Percentiles rank a stretch among this genome's conserved stretches.
These are phyloP conservation scores for Otatea glauca DNA, from an alignment of 176 grass and related monocot genomes.

Conservation along the genomic window DNA sequence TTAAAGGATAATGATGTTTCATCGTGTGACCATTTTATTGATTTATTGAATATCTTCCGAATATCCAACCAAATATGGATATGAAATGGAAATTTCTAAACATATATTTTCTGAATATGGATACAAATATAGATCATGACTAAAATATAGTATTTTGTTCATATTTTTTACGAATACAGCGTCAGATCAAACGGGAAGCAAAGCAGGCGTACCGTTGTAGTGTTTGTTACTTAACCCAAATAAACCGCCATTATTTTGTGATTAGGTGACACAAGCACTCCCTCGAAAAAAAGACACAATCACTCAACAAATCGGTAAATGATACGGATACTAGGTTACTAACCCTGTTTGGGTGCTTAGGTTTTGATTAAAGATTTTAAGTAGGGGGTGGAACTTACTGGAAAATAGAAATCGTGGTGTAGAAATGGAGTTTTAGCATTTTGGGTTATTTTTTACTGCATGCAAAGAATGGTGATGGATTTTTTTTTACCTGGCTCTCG, in stretches of 20 bases:
- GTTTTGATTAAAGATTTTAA: slow-evolving; percentile 13
- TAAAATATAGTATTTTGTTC: too few relatives aligned
- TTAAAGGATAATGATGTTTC: too few relatives aligned
- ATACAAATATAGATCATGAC: too few relatives aligned
- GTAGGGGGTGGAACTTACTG: neutral
- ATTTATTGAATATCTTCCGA: too few relatives aligned
- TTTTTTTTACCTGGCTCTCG: slow-evolving; percentile 77
- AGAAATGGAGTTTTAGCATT: neutral
- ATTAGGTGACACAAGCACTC: neutral
- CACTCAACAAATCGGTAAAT: neutral
- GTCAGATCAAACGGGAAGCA: too few relatives aligned
- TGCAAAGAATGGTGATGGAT: too few relatives aligned
- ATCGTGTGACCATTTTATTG: too few relatives aligned
- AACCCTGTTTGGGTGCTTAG: slow-evolving; percentile 4
- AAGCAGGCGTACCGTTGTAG: neutral
- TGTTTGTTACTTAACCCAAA: neutral
- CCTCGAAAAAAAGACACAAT: too few relatives aligned
- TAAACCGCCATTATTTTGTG: slow-evolving; percentile 1
- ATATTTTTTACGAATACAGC: too few relatives aligned
- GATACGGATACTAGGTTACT: neutral
- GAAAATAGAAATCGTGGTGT: neutral
- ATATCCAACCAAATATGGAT: too few relatives aligned
- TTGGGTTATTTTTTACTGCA: neutral
- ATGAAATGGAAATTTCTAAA: too few relatives aligned
- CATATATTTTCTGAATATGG: too few relatives aligned